Base-by-base conservation (phyloP, 108 stramenopile species). In the Fragilaria radians region DNA sequence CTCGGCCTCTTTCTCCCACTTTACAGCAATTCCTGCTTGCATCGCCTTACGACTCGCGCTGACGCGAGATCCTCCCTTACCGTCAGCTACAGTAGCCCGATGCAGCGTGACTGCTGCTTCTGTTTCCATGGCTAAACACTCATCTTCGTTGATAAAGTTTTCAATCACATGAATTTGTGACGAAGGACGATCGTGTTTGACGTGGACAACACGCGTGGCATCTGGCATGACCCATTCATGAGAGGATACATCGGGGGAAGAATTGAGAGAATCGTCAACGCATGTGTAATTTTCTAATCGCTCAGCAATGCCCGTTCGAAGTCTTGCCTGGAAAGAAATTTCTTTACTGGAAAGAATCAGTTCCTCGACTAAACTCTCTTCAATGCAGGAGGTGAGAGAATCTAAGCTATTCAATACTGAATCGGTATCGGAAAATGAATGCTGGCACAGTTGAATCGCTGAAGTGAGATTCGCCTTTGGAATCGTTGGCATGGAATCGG, bases 271-370 rank as follows among this genome's bases (percentile, higher is more conserved):
- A 7, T 7, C 11, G 36, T 42, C 36, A 11, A 14, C 14, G 50
- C 90, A 92, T 3, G 85, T 92, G 42, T 92, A 86, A 34, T 92
- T 83, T 51, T 92, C 90, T 50, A 83, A 66, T 11, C 58, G 25
- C 29, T 7, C 60, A 5, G 79, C 79, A 19, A 88, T 70, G 1
- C 60, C 64, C 9, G 50, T 55, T 3, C 90, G 61, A 22, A 80
- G 19, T 19, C 48, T 57, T 3, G 68, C 52, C 65, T 90, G 72
- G 31, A 80, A 77, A 32, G 73, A 68, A 31, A 84, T 75, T 68
- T 85, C 80, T 53, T 79, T 63, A 28, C 85, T 75, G 24, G 14
- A 14, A 42, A 11, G 11, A 42, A 42, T 14, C 14, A 42, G 36
- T 42, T 42, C 36, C 36, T 42, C 36, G 11, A 42, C 36, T 42